Conservation (phyloP, 139 green algal genomes). For the Chlamydomonas incerta region DNA sequence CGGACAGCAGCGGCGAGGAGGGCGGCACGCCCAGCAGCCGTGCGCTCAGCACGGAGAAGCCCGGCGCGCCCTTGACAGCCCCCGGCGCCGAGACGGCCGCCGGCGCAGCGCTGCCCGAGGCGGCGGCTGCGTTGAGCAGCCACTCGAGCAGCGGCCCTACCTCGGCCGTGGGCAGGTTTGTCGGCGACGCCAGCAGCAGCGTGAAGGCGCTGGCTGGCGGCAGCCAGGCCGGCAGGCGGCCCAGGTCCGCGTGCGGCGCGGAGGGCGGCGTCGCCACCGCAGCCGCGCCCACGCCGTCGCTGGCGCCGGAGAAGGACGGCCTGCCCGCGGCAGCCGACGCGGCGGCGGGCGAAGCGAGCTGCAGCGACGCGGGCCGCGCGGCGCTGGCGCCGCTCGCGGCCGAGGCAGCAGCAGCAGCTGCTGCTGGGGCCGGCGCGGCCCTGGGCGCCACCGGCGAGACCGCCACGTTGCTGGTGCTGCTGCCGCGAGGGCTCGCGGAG, state of each 20-base stretch:
- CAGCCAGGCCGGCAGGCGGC: slow-evolving; percentile 24
- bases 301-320: no score
- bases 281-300: no score
- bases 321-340: background rate
- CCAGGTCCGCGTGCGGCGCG: background rate
- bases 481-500: no score
- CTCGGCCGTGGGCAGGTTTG: slow-evolving; percentile 9
- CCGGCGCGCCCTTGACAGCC: background rate
- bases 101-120: background rate
- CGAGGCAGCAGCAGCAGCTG: no score
- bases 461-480: background rate
- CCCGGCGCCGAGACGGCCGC: no score
- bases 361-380: background rate
- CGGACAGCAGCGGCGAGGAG: background rate
- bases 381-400: background rate
- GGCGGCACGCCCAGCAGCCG: background rate
- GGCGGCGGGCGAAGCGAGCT: background rate
- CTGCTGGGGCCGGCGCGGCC: background rate
- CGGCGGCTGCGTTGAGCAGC: background rate
- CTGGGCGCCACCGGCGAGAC: background rate
- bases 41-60: background rate
- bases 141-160: background rate
- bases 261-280: background rate
- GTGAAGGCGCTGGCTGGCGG: background rate
- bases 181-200: slow-evolving; percentile 13